Evolutionary conservation across 441 rosid genomes (phyloP), one percentile per base, ranked within the genome.

Genomic region (Bocquillonia castaneifolia): DNA sequence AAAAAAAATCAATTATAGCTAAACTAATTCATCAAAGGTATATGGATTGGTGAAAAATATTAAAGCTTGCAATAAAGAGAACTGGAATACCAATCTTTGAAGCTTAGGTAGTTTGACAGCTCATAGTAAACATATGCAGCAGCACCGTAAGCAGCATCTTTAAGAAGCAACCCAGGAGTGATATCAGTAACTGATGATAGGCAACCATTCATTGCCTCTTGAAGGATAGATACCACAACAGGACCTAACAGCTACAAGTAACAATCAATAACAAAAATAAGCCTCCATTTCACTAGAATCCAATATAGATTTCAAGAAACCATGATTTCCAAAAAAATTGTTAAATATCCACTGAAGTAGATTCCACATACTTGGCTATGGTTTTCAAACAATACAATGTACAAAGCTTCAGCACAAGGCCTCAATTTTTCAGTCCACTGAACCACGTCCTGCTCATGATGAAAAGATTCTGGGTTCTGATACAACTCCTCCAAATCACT

Each of bases 321-420:
- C 14, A 40, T 4, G 5, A 47, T 45, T 32, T 42, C 10, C 26
- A 64, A 52, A 63, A 76, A 53, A 34, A 34, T 59, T 20, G 44
- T 29, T 53, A 66, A 58, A 39, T 29, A 67, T 48, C 22, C 32
- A 36, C 32, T 56, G 44, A 36, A 56, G 61, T 79, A 59, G 68
- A 70, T 59, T 80, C 60, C 77, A 84, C 97, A 75, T 83, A 95
- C 99, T 78, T 95, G 97, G 90, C 88, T 86, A 78, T 89, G 78
- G 63, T 92, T 92, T 85, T 95, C 97, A 84, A 95, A 95, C 82
- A 95, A 85, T 36, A 95, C 95, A 70, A 95, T 95, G 77, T 95
- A 95, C 25, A 95, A 86, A 67, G 98, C 99, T 85, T 95, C 99
- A 48, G 99, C 98, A 71, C 97, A 95, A 60, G 99, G 99, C 78